phyloP scores from a whole-genome alignment of 768 basidiomycete species.

The Asterophora parasitica region DNA sequence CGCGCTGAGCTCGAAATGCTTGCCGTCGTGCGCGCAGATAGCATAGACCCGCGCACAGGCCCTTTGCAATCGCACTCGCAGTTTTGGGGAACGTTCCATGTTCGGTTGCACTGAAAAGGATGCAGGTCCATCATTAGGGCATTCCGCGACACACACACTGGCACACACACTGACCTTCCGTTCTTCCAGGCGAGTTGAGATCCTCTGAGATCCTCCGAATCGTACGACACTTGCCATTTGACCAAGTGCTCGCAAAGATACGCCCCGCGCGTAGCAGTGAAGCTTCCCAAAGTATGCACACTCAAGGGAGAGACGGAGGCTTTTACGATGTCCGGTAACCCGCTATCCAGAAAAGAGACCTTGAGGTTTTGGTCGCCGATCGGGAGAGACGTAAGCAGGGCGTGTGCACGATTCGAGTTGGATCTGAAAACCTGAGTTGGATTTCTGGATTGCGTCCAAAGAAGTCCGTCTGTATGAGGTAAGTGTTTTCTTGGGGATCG shows the following conservation, averaged over 20 bases:
- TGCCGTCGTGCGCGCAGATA: conserved; percentile 7
- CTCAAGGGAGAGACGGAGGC: background rate
- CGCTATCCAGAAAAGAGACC: conserved; percentile 14
- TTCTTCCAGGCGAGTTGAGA: background rate
- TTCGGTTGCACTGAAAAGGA: background rate
- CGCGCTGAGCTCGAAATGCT: background rate
- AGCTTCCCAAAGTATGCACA: too few species aligned
- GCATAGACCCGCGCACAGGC: background rate
- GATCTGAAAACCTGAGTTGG: background rate
- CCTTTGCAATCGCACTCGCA: background rate
- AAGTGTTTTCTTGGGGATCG: background rate
- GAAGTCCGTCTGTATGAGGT: background rate
- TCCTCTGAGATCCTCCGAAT: background rate
- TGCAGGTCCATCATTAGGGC: too few species aligned
- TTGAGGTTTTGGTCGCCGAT: conserved; percentile 9
- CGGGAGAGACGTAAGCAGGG: conserved; percentile 9
- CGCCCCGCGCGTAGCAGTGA: too few species aligned
- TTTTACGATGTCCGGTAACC: background rate
- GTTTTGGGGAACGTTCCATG: background rate
- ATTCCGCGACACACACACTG: background rate
- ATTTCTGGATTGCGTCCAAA: too few species aligned
- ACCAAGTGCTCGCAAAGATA: too few species aligned
- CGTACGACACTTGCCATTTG: too few species aligned
- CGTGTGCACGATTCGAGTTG: background rate
- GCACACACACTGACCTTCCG: background rate